Evolutionary conservation across 257 asterid species (phyloP), one percentile per base, ranked within the genome.

Genomic region (Plantago ovata): DNA sequence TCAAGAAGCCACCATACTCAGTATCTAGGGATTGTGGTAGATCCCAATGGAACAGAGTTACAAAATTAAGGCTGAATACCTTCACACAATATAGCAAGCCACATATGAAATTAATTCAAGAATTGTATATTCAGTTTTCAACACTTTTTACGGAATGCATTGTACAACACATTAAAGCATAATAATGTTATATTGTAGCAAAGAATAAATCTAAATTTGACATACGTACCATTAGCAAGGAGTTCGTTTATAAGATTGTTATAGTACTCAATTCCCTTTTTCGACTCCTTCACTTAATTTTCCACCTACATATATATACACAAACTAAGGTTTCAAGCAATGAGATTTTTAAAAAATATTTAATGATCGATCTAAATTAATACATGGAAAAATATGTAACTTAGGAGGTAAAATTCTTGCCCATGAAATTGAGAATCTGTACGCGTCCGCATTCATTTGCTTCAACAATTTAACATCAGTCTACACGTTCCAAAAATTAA

Each of bases 1-100:
- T 67, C 36, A 77, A 44, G 32, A 71, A 77, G 7, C 80, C 77
- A 3, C 66, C 65, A 53, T 77, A 73, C 18, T 67, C 65, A 2
- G 64, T 63, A 42, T 77, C 72, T 5, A 77, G 61, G n/a, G 55
- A 65, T 56, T 73, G 80, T 9, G 83, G 83, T 28, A 58, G 60
- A 42, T 77, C 80, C 80, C 80, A 74, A 23, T 77, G 83, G 40
- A 58, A 77, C 8, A 77, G 64, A 3, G 83, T 73, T 47, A 70
- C 70, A 38, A 53, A 72, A n/a, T n/a, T n/a, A n/a, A 10, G 77
- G 72, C 24, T 56, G 51, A 13, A 72, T 36, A 15, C 69, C 72
- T 71, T 18, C 36, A 38, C 38, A 11, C n/a, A n/a, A 56, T 33
- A 23, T 7, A 11, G 8, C 14, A 13, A 33, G 9, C 24, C 19